Conservation (phyloP, 768 basidiomycete species). For the Suillus alpinus region DNA sequence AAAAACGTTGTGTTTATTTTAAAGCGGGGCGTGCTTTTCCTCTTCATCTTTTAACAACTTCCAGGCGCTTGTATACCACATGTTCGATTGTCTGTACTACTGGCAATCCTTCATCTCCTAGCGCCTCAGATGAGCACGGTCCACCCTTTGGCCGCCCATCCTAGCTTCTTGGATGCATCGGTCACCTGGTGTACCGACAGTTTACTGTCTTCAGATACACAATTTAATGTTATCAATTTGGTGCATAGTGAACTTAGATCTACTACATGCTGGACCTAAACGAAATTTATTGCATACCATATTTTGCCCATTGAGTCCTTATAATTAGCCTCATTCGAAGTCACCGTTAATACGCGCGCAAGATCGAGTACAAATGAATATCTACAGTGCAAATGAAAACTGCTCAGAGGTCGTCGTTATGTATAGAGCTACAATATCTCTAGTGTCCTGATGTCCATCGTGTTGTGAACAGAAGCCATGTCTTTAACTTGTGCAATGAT, state of each 20-base stretch:
- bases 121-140: slow-evolving; percentile 57
- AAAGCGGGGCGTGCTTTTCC: background rate
- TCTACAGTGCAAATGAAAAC: background rate
- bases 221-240: background rate
- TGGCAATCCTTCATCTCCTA: slow-evolving; percentile 50
- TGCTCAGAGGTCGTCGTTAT: background rate
- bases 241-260: background rate
- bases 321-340: background rate
- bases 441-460: background rate
- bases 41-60: slow-evolving; percentile 65
- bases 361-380: background rate
- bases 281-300: background rate
- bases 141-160: slow-evolving; percentile 62
- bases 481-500: background rate
- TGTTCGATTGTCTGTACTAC: slow-evolving; percentile 42
- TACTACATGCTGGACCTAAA: too few relatives aligned
- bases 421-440: background rate
- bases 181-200: slow-evolving; percentile 69
- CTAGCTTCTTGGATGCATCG: slow-evolving; percentile 45
- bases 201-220: background rate
- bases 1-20: slow-evolving; percentile 5
- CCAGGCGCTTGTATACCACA: slow-evolving; percentile 55
- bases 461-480: background rate
- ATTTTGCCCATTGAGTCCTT: background rate
- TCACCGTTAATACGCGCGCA: background rate